A percentile compares a stretch with the other conserved stretches of the same genome.
These are phyloP conservation scores for Epichloe gansuensis DNA, from an alignment of 2,329 filamentous ascomycete species.

Conservation along the genomic window DNA sequence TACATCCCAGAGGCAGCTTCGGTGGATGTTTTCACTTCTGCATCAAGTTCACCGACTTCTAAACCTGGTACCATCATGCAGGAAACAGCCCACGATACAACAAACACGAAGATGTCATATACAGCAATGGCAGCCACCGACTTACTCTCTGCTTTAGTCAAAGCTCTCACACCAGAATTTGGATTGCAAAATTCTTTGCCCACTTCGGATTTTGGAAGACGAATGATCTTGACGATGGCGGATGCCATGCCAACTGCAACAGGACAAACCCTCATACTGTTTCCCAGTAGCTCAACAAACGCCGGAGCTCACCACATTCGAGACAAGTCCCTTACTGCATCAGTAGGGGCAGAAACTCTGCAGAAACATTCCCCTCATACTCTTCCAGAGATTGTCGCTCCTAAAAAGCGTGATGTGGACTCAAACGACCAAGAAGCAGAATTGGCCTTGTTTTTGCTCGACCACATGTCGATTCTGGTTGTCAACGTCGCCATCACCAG, in stretches of 20 bases:
- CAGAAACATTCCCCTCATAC: background rate
- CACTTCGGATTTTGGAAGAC: background rate
- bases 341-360: background rate
- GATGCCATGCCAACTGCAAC: background rate
- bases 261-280: background rate
- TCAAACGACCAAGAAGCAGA: background rate
- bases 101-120: background rate
- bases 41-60: background rate
- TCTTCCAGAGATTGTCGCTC: background rate
- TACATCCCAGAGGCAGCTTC: background rate
- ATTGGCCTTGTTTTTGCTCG: slow-evolving; percentile 9
- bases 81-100: background rate
- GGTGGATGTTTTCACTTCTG: background rate
- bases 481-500: slow-evolving; percentile 10
- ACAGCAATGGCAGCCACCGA: background rate
- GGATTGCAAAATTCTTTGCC: background rate
- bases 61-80: background rate
- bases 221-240: background rate
- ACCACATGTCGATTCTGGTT: slow-evolving; percentile 10
- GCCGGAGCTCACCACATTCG: background rate
- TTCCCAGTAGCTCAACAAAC: background rate
- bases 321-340: background rate
- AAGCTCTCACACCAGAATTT: slow-evolving; percentile 6
- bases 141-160: slow-evolving; percentile 9
- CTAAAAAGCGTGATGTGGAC: background rate